Base-by-base conservation (phyloP, 164 flowering plant species). In the Dillenia suffruticosa region DNA sequence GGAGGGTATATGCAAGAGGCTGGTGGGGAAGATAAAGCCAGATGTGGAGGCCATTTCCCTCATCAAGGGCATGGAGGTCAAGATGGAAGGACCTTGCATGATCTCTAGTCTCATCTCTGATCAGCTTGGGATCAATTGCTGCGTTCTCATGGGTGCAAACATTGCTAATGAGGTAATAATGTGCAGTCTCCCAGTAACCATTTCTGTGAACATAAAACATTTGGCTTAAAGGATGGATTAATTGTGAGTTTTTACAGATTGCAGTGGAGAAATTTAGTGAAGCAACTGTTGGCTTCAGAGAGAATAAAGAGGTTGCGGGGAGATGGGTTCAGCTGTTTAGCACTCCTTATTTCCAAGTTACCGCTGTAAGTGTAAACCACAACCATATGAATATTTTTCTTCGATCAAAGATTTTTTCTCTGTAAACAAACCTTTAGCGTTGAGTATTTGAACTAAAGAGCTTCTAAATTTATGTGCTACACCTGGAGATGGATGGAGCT, bases 71-170 rank as follows among this genome's bases (percentile, higher is more conserved):
- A 91, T 94, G 99, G 96, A 94, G 70, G 96, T 94, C 54, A 94
- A 84, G 70, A 82, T 43, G 79, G 97, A 91, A 66, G 99, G 99
- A 14, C 97, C 96, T 7, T 68, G 83, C 73, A 91, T 94, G 99
- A 89, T 94, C 64, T 91, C 97, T 17, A 64, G 69, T 22, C 88
- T 91, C 58, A 85, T 94, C 59, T 70, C 90, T 9, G 75, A 86
- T 61, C 72, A 71, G 51, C 87, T 94, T 53, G 84, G 90, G 15
- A 69, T 87, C 45, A 89, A 85, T 63, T 94, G 98, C 62, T 94
- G 92, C 66, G 98, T 94, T 55, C 77, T 94, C 15, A 94, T 94
- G 98, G 98, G 98, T 0, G 96, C 98, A 40, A 94, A 94, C 77
- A 91, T 94, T 43, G 97, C 97, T 24, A 82, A 87, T 61, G 98